These are phyloP conservation scores for Ramichloridium luteum DNA, from an alignment of 2,329 filamentous ascomycete genomes.

Conservation along the genomic window DNA sequence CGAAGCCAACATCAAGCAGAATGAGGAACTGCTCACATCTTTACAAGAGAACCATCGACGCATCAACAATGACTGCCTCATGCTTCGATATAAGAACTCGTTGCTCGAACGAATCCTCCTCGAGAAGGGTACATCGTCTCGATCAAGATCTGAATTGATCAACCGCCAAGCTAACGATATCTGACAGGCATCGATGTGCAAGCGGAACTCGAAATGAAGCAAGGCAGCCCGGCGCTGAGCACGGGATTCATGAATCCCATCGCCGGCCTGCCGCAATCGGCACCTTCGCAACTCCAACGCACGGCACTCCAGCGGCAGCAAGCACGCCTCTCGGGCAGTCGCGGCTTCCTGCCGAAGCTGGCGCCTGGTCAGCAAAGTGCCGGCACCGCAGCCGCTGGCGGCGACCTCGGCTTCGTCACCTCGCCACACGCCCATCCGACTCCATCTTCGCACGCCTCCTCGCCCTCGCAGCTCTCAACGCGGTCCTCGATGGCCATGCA, in stretches of 20 bases:
- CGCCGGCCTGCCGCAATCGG: constrained; percentile 49
- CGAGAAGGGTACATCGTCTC: constrained; percentile 61
- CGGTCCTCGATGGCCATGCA: constrained; percentile 50
- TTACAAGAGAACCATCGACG: constrained; percentile 88
- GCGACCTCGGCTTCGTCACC: constrained; percentile 36
- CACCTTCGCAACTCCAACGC: constrained; percentile 52
- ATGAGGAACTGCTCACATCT: constrained; percentile 86
- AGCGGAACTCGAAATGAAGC: constrained; percentile 86
- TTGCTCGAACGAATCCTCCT: constrained; percentile 87
- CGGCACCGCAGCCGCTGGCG: too few relatives aligned
- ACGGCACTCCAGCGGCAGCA: constrained; percentile 66
- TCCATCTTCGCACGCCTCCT: constrained; percentile 64
- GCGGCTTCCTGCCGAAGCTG: constrained; percentile 22
- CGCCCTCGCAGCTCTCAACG: constrained; percentile 45
- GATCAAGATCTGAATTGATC: constrained; percentile 1
- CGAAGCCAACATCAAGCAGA: constrained; percentile 91
- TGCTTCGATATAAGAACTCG: constrained; percentile 98
- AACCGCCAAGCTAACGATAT: constrained; percentile 9
- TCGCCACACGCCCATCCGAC: constrained; percentile 71
- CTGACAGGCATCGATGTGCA: constrained; percentile 82
- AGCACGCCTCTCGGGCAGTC: constrained; percentile 23
- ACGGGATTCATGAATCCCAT: constrained; percentile 45
- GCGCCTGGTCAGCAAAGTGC: constrained; percentile 30
- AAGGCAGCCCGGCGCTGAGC: constrained; percentile 68
- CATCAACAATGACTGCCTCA: constrained; percentile 90